A percentile compares a stretch with the other conserved stretches of the same genome.
Conservation (phyloP, 371 early-diverging fungal species). For the Apophysomyces trapeziformis region DNA sequence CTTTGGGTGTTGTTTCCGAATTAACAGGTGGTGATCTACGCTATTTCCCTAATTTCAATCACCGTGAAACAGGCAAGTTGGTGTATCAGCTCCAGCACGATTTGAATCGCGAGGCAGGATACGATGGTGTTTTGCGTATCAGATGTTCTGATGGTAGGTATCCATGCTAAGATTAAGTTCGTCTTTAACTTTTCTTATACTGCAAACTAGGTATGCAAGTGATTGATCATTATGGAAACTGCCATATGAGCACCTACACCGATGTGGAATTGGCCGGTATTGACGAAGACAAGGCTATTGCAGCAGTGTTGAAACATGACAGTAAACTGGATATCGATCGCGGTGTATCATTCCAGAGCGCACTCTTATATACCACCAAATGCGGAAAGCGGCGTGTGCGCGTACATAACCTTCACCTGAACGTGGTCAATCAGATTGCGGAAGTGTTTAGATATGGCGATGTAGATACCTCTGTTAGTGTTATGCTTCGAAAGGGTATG, state of each 20-base stretch:
- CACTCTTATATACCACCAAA: conserved; percentile 91
- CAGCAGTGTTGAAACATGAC: conserved; percentile 87
- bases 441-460: conserved; percentile 93
- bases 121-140: conserved; percentile 88
- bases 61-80: conserved; percentile 73
- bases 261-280: conserved; percentile 95
- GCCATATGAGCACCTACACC: conserved; percentile 91
- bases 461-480: conserved; percentile 87
- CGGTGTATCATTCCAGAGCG: conserved; percentile 87
- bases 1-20: conserved; percentile 72
- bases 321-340: conserved; percentile 88
- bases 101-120: conserved; percentile 82
- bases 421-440: conserved; percentile 79
- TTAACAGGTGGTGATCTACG: conserved; percentile 89
- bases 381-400: conserved; percentile 89
- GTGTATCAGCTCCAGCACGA: conserved; percentile 76
- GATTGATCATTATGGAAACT: conserved; percentile 93
- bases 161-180: conserved; percentile 72
- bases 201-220: conserved; percentile 79
- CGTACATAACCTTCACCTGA: conserved; percentile 84
- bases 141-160: conserved; percentile 85
- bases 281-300: conserved; percentile 87
- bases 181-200: conserved; percentile 90
- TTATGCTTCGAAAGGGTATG: conserved; percentile 75
- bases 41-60: conserved; percentile 81